Percentiles rank a stretch among this genome's conserved stretches.
Conservation (phyloP, 345 rosid species). For the Crucihimalaya himalaica region DNA sequence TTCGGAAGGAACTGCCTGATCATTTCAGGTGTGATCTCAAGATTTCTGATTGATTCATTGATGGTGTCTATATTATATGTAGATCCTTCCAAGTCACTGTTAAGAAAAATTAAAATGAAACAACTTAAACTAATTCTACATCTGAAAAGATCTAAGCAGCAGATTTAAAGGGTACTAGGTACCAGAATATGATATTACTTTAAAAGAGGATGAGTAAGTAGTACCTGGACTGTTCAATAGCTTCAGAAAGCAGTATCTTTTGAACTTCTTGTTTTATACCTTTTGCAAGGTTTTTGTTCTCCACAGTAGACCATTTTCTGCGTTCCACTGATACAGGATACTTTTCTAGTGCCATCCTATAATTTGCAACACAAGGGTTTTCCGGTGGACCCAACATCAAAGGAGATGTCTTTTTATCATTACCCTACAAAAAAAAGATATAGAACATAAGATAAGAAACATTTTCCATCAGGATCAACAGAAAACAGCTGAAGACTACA, state of each 20-base stretch:
- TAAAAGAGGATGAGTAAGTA: slow-evolving; percentile 14
- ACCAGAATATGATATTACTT: not conserved
- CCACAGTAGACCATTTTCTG: slow-evolving; percentile 69
- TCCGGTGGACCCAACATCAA: slow-evolving; percentile 65
- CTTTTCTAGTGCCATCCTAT: slow-evolving; percentile 52
- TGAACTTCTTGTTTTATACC: slow-evolving; percentile 82
- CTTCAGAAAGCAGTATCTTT: slow-evolving; percentile 58
- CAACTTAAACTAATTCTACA: not conserved
- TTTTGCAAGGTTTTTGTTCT: slow-evolving; percentile 68
- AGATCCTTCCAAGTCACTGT: slow-evolving; percentile 50
- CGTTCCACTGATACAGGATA: slow-evolving; percentile 57
- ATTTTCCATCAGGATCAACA: not conserved
- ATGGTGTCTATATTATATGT: slow-evolving; percentile 58
- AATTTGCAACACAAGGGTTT: slow-evolving; percentile 66
- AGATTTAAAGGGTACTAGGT: not conserved
- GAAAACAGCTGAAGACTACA: slow-evolving; percentile 5
- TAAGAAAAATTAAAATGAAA: slow-evolving; percentile 2
- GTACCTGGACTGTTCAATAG: slow-evolving; percentile 66
- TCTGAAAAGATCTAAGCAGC: not conserved
- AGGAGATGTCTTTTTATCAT: slow-evolving; percentile 50
- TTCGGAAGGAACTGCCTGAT: slow-evolving; percentile 76
- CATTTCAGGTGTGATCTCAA: slow-evolving; percentile 74
- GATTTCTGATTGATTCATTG: slow-evolving; percentile 55
- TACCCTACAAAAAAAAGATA: slow-evolving; percentile 53
- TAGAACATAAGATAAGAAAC: not conserved